Base-by-base conservation (phyloP, 768 basidiomycete genomes). In the Chalciporus sphaerocephalus region DNA sequence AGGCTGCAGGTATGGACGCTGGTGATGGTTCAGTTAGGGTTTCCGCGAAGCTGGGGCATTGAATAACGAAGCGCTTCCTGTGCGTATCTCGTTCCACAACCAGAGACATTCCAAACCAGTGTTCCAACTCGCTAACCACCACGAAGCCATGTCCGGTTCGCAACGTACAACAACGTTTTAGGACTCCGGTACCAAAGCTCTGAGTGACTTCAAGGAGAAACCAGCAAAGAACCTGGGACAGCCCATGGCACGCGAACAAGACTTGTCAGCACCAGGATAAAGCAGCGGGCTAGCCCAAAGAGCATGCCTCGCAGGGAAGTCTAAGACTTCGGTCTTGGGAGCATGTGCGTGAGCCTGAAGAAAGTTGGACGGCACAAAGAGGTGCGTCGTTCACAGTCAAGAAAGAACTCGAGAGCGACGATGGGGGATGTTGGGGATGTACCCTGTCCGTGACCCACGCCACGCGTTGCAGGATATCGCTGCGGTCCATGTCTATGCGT, bases 201-300 rank as follows among this genome's bases (percentile, higher is more conserved):
- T 49, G 38, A 38, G 43, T 50, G 35, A 38, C 48, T 48, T 55
- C 30, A 37, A n/a, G n/a, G 33, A 38, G 39, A 35, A 48, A 55
- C 53, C 54, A 43, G 46, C 56, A 55, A 50, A 48, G 53, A 52
- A 44, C 27, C 47, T 34, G 25, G 39, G 61, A 69, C 57, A 68
- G 71, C 63, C 74, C 74, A 76, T 77, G 80, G 79, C 64, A 67
- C 69, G 69, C 72, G 68, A 74, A 74, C 55, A 61, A 53, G 58
- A 57, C 72, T 47, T 48, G 73, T 80, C 79, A 61, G 71, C 72
- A 61, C 80, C 80, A 77, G 75, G 71, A 54, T 72, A 68, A 70
- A 67, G 61, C 39, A 47, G 55, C 47, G 48, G 40, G 54, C 40
- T 8, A 50, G 38, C 49, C 40, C 38, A 12, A 5, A 21, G 40